Conservation (phyloP, 2,329 filamentous ascomycete species). For the Intubia oerlemansii region DNA sequence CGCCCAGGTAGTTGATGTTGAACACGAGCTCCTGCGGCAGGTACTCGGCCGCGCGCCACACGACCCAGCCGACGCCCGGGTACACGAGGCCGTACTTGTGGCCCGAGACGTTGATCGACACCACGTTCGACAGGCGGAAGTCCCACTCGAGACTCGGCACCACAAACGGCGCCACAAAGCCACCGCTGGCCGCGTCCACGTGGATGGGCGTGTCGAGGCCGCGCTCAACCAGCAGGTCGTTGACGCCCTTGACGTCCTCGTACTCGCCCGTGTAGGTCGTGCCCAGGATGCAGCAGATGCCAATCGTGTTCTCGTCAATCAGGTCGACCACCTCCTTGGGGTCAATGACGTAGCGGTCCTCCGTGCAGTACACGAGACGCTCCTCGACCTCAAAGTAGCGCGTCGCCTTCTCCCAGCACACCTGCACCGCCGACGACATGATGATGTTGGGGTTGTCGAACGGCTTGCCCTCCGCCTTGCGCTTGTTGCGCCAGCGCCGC, state of each 20-base stretch:
- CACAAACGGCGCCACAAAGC: slow-evolving; percentile 85
- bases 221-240: slow-evolving; percentile 60
- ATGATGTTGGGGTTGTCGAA: slow-evolving; percentile 69
- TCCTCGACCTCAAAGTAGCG: slow-evolving; percentile 89
- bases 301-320: slow-evolving; percentile 56
- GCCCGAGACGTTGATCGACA: slow-evolving; percentile 85
- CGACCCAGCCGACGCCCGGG: slow-evolving; percentile 82
- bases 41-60: slow-evolving; percentile 69
- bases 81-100: slow-evolving; percentile 68
- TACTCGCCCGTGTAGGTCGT: slow-evolving; percentile 94
- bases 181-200: slow-evolving; percentile 79
- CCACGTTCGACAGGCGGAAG: slow-evolving; percentile 71
- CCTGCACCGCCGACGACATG: slow-evolving; percentile 92
- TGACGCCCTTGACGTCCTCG: slow-evolving; percentile 81
- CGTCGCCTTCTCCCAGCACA: slow-evolving; percentile 88
- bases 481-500: slow-evolving; percentile 76
- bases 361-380: slow-evolving; percentile 48
- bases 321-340: slow-evolving; percentile 37
- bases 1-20: slow-evolving; percentile 97
- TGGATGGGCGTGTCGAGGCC: slow-evolving; percentile 71
- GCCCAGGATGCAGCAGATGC: slow-evolving; percentile 77
- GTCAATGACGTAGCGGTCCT: slow-evolving; percentile 38
- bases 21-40: slow-evolving; percentile 85
- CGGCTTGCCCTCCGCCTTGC: slow-evolving; percentile 64
- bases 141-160: slow-evolving; percentile 74